Percentiles rank a stretch among this genome's conserved stretches.
phyloP scores from a whole-genome alignment of 345 rosid genomes.

The Cardamine chenopodiifolia region DNA sequence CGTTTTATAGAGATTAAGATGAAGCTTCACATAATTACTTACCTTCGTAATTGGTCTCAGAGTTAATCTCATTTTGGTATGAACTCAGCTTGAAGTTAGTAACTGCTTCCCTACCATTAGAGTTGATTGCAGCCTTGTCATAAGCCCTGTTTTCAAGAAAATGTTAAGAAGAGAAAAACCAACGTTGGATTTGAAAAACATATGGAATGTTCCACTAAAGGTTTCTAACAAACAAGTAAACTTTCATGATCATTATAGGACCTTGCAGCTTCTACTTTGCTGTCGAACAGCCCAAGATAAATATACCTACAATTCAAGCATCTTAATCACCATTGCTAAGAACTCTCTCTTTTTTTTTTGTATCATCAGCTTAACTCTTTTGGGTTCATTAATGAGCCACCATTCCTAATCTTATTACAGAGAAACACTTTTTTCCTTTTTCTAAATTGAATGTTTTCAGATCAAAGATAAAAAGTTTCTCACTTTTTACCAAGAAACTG shows the following conservation, averaged over 20 bases:
- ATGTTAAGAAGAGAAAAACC: slow-evolving; percentile 47
- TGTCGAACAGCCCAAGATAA: slow-evolving; percentile 98
- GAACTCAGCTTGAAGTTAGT: slow-evolving; percentile 83
- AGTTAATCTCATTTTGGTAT: slow-evolving; percentile 62
- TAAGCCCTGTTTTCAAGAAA: slow-evolving; percentile 81
- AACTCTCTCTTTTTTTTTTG: slow-evolving; percentile 39
- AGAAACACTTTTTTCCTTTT: not conserved
- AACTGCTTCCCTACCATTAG: slow-evolving; percentile 88
- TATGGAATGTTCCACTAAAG: slow-evolving; percentile 43
- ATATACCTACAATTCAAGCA: slow-evolving; percentile 96
- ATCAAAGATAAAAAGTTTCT: slow-evolving; percentile 36
- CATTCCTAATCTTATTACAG: slow-evolving; percentile 26
- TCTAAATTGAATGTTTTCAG: not conserved
- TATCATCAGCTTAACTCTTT: slow-evolving; percentile 41
- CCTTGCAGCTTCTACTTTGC: slow-evolving; percentile 99
- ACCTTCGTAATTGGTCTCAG: slow-evolving; percentile 63
- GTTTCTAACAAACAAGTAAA: slow-evolving; percentile 30
- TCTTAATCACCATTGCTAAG: slow-evolving; percentile 58
- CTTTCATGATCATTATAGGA: slow-evolving; percentile 67
- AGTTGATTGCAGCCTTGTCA: slow-evolving; percentile 92
- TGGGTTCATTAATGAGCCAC: slow-evolving; percentile 23
- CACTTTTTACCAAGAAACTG: slow-evolving; percentile 98
- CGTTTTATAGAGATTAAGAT: not conserved
- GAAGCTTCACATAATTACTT: not conserved
- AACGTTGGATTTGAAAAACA: slow-evolving; percentile 10